Evolutionary conservation across 345 rosid genomes (phyloP), one percentile per base, ranked within the genome.

Genomic region (Dipteronia sinensis): DNA sequence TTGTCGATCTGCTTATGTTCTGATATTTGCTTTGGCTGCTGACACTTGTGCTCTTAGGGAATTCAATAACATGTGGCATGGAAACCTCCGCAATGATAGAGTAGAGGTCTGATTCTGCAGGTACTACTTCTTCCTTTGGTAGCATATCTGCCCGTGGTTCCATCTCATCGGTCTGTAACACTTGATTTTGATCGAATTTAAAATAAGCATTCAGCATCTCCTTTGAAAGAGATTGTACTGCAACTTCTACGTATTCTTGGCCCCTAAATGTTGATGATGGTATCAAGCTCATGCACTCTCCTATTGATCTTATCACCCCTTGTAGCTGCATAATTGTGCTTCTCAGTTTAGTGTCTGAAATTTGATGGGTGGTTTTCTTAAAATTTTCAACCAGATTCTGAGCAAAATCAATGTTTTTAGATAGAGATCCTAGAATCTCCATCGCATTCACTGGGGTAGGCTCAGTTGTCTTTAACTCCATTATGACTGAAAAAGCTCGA

Each of bases 31-130:
- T 82, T 62, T 81, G 90, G 83, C 82, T 82, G 73, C 83, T 75
- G 31, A 51, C 77, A 65, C 83, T 80, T 63, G 83, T 69, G 66
- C 53, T 73, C 46, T 77, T 77, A 29, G 68, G 80, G 77, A 82
- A 78, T 20, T 87, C 87, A 12, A 27, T 46, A n/a, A 77, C 29
- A 23, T 59, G 49, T 29, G 92, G 85, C 64, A 38, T 82, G 38
- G 88, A 88, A 74, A 77, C 65, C 15, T 88, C 94, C 34, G 79
- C 72, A 75, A 73, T 72, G 42, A 82, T 64, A 4, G 95, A 77
- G 84, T 93, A 91, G 66, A 95, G 92, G 79, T 95, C 98, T 68
- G 91, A 82, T 79, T 88, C 97, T 22, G 11, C 38, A 2, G 74
- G 65, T 55, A n/a, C 77, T 68, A 77, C 27, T 44, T 74, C 78